Base-by-base conservation (phyloP, 441 rosid species). In the Gossypium armourianum region DNA sequence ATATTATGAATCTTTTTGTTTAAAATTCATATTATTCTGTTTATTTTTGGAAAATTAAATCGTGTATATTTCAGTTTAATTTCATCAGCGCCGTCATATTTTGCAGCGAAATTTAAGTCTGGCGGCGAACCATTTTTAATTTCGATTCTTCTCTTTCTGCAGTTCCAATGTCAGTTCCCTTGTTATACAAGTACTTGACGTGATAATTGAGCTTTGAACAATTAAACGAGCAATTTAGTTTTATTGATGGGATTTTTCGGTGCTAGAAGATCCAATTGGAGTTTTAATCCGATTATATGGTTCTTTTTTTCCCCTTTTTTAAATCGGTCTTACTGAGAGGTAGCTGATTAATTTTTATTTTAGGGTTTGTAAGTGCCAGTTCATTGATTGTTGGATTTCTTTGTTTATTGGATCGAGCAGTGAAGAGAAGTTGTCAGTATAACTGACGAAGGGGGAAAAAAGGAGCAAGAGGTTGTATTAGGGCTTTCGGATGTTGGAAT, bases 331-430 rank as follows among this genome's bases (percentile, higher is more conserved):
- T 5, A 20, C 12, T 56, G 26, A 24, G n/a, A 73, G 8, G 58
- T 73, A 10, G 6, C 10, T 56, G 66, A 57, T 73, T 56, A 24
- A 10, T 8, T 8, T 40, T 15, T 3, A 16, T 28, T 28, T 59
- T 32, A 15, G 63, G 69, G 54, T 72, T 64, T 72, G 47, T 40
- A 55, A 15, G 65, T 61, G 17, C 47, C 29, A 28, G 68, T 64
- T 17, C 8, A 23, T 59, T 66, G 28, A 26, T 16, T 72, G 13
- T 72, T 36, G 60, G 6, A 21, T 57, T 69, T 64, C 26, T 29
- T 21, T 53, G 43, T 69, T 68, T 47, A 57, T 43, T 20, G 57
- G 49, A 65, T 74, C 61, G 52, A 58, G 55, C 70, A 52, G 61
- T 43, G 68, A 54, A 49, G 68, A 62, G 64, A 56, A 55, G 26